Evolutionary conservation across 371 early-diverging fungal genomes (phyloP).

Genomic region (Mucor indicus): DNA sequence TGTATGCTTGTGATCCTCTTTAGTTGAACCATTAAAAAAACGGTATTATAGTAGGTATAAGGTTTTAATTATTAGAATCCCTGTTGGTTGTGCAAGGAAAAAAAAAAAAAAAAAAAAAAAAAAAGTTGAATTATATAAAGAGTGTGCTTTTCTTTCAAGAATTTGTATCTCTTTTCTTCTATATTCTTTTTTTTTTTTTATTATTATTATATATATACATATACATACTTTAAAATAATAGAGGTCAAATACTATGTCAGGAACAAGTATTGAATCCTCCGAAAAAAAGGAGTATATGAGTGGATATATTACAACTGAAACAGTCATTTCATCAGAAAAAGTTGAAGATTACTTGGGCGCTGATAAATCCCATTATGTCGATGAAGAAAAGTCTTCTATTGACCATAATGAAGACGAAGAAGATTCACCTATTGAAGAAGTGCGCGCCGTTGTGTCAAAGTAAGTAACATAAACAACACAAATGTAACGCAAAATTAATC

Average conservation of each 20-base stretch:
- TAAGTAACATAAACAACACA: neutral
- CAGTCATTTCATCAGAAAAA: slow-evolving; percentile 12
- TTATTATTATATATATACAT: neutral
- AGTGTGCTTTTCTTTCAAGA: too few relatives aligned
- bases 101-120: too few relatives aligned
- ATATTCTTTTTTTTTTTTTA: neutral
- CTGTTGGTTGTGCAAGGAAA: neutral
- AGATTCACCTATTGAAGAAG: slow-evolving; percentile 77
- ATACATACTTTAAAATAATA: neutral
- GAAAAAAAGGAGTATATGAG: slow-evolving; percentile 2
- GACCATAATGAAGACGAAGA: slow-evolving; percentile 36
- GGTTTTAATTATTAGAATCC: too few relatives aligned
- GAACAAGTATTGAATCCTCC: slow-evolving; percentile 12
- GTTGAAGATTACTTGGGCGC: slow-evolving; percentile 5
- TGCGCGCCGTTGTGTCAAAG: slow-evolving; percentile 60
- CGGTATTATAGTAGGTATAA: too few relatives aligned
- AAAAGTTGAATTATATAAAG: too few relatives aligned
- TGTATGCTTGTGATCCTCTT: slow-evolving; percentile 2
- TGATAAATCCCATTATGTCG: slow-evolving; percentile 6
- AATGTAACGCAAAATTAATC: neutral
- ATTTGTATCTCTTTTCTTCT: neutral
- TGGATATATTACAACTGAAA: slow-evolving; percentile 7
- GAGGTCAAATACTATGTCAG: slow-evolving; percentile 9
- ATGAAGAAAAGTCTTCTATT: neutral
- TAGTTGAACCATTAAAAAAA: too few relatives aligned